Conservation (phyloP, 139 green algal genomes). For the Closterium sp. region DNA sequence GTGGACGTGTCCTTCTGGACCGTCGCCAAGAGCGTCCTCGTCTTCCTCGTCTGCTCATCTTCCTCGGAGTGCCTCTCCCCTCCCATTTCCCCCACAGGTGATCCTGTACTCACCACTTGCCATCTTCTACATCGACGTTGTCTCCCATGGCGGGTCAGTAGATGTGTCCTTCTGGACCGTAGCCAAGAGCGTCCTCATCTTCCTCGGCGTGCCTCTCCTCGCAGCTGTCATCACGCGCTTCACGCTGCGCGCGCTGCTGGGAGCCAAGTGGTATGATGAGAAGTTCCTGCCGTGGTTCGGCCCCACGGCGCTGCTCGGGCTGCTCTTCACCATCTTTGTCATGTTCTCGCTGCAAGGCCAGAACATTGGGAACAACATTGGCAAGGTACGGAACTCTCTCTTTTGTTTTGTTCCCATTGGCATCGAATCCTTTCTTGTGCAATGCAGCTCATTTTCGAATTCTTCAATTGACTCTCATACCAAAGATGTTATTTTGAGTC, state of each 20-base stretch:
- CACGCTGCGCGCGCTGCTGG: background rate
- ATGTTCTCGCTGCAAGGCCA: constrained; percentile 55
- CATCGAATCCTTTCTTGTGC: background rate
- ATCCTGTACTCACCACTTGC: constrained; percentile 58
- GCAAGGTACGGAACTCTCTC: constrained; percentile 29
- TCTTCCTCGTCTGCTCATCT: constrained; percentile 19
- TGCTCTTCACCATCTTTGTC: constrained; percentile 65
- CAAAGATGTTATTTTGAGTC: background rate
- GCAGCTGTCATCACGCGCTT: constrained; percentile 3
- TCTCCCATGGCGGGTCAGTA: constrained; percentile 1
- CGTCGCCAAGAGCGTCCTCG: constrained; percentile 49
- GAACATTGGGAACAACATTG: constrained; percentile 51
- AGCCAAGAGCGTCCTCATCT: constrained; percentile 53
- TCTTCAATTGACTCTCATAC: no score
- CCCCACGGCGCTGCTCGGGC: constrained; percentile 50
- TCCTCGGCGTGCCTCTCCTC: constrained; percentile 51
- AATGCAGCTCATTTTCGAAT: no score
- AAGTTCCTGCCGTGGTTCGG: constrained; percentile 59
- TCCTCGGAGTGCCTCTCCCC: constrained; percentile 50
- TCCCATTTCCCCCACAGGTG: constrained; percentile 14
- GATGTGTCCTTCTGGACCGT: constrained; percentile 52
- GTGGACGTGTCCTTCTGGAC: constrained; percentile 44
- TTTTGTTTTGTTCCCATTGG: background rate
- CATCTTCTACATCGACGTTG: constrained; percentile 55
- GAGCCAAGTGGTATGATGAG: constrained; percentile 49